Conservation (phyloP, 2,329 filamentous ascomycete genomes). For the Xylariaceae sp. region DNA sequence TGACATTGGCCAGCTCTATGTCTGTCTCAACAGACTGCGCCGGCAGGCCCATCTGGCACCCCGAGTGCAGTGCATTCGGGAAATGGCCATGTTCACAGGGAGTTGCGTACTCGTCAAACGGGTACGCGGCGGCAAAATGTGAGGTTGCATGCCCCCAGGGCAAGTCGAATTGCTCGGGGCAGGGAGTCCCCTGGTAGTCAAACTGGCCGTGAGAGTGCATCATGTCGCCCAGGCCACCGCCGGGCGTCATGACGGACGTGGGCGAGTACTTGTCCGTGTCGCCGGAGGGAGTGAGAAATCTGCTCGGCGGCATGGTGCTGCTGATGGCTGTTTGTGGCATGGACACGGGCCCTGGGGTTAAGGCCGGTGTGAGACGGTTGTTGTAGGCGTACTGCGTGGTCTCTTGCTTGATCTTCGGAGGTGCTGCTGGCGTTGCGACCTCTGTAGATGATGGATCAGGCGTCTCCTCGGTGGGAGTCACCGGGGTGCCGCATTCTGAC, state of each 20-base stretch:
- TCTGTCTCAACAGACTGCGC: conserved; percentile 27
- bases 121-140: conserved; percentile 39
- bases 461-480: conserved; percentile 23
- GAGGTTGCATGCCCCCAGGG: conserved; percentile 32
- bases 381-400: conserved; percentile 30
- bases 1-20: conserved; percentile 30
- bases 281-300: conserved; percentile 50
- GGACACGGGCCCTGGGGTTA: conserved; percentile 31
- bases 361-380: conserved; percentile 25
- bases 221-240: conserved; percentile 31
- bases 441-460: conserved; percentile 15
- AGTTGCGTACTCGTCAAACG: conserved; percentile 35
- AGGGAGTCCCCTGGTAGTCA: conserved; percentile 30
- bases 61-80: conserved; percentile 27
- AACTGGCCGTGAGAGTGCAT: conserved; percentile 30
- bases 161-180: conserved; percentile 27
- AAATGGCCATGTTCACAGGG: conserved; percentile 25
- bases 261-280: conserved; percentile 40
- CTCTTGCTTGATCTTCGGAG: conserved; percentile 38
- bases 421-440: conserved; percentile 8
- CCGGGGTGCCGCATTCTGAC: conserved; percentile 30
- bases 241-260: conserved; percentile 30
- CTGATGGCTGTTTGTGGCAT: conserved; percentile 11
- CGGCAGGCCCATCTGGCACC: conserved; percentile 26
- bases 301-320: conserved; percentile 32